Percentiles rank a stretch among this genome's conserved stretches.
Conservation (phyloP, 2,329 filamentous ascomycete genomes). For the Calonectria pseudoturangicola region DNA sequence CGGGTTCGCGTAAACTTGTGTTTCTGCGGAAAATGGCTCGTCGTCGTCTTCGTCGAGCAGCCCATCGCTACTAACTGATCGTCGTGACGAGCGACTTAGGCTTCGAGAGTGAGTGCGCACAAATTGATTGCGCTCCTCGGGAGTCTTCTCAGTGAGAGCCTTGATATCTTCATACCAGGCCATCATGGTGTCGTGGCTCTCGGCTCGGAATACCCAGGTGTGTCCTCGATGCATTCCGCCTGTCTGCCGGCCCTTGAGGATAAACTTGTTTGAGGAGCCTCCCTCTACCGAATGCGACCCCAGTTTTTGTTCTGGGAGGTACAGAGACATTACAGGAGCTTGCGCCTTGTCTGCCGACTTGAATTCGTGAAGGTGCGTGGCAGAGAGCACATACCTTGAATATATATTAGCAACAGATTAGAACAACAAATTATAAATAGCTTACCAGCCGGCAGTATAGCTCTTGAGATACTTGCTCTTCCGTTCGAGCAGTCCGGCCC, state of each 20-base stretch:
- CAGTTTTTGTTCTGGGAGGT: slow-evolving; percentile 94
- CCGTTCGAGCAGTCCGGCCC: slow-evolving; percentile 92
- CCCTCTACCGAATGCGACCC: slow-evolving; percentile 90
- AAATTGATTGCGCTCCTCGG: slow-evolving; percentile 91
- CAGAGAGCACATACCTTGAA: slow-evolving; percentile 92
- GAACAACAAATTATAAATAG: slow-evolving; percentile 21
- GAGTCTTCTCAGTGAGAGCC: slow-evolving; percentile 88
- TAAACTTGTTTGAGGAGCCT: slow-evolving; percentile 96
- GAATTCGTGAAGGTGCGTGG: slow-evolving; percentile 98
- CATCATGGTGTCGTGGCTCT: slow-evolving; percentile 94
- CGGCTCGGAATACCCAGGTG: slow-evolving; percentile 82
- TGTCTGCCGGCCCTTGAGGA: slow-evolving; percentile 96
- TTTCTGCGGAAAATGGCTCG: slow-evolving; percentile 75
- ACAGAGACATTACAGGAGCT: slow-evolving; percentile 96
- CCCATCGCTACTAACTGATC: slow-evolving; percentile 83
- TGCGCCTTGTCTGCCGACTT: slow-evolving; percentile 97
- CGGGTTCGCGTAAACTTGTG: slow-evolving; percentile 66
- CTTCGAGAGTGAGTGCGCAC: slow-evolving; percentile 88
- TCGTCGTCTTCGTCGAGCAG: slow-evolving; percentile 85
- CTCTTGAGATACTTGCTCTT: slow-evolving; percentile 99
- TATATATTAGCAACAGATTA: slow-evolving; percentile 31
- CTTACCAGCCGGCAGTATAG: slow-evolving; percentile 95
- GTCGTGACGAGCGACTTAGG: slow-evolving; percentile 79
- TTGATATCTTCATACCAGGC: slow-evolving; percentile 97
- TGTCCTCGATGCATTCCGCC: slow-evolving; percentile 91